Evolutionary conservation across 225 moss, liverwort and hornwort genomes (phyloP).

Genomic region (Physcomitrellopsis africana): DNA sequence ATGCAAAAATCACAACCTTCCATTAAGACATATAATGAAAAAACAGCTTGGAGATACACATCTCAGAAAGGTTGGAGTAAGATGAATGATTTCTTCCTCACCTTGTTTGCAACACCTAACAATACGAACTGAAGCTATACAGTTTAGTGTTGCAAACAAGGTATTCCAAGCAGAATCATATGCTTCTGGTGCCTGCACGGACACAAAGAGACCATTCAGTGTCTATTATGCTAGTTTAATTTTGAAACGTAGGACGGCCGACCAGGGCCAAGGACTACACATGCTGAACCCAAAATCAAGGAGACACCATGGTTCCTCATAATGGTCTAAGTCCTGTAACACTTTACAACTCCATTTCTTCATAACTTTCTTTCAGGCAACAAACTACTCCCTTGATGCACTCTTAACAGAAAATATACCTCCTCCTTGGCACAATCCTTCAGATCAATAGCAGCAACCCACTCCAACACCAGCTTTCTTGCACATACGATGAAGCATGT

Average conservation of each 20-base stretch:
- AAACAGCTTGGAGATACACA: slow-evolving; percentile 2
- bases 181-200: slow-evolving; percentile 55
- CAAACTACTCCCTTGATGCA: slow-evolving; percentile 3
- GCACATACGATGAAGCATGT: slow-evolving; percentile 76
- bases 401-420: slow-evolving; percentile 38
- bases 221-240: not conserved
- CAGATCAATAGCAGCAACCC: slow-evolving; percentile 68
- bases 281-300: not conserved
- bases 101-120: too few relatives aligned
- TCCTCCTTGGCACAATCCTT: slow-evolving; percentile 51
- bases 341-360: not conserved
- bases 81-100: slow-evolving; percentile 25
- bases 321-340: not conserved
- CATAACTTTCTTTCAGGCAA: not conserved
- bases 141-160: too few relatives aligned
- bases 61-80: slow-evolving; percentile 7
- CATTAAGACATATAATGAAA: not conserved
- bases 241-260: not conserved
- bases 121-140: too few relatives aligned
- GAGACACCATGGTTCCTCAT: not conserved
- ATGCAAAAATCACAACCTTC: not conserved
- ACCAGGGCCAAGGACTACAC: not conserved
- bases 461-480: slow-evolving; percentile 60
- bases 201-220: slow-evolving; percentile 7
- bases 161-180: slow-evolving; percentile 67